Evolutionary conservation across 139 green algal species (phyloP), one percentile per base, ranked within the genome.

Genomic region (Pleodorina starrii): DNA sequence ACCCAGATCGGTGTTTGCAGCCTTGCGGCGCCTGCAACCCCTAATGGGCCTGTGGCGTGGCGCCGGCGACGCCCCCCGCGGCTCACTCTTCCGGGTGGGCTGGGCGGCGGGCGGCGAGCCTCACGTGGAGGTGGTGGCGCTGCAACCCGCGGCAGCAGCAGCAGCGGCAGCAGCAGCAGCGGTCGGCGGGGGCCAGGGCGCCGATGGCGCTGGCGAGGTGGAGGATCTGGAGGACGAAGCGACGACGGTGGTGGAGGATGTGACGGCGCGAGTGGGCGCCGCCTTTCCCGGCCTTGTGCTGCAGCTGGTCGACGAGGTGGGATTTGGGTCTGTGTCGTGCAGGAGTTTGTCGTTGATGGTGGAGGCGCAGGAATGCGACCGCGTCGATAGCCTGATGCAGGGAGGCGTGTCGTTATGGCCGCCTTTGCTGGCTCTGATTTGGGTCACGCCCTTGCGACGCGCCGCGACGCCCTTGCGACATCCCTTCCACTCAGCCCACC

Each of bases 31-130:
- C 32, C 17, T 77, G 6, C 77, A 88, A 40, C 78, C 75, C 0
- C 44, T 89, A 0, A 46, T 91, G 48, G 89, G 74, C 0, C 60
- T 85, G 29, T 89, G 81, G 81, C 38, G 63, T 0, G 83, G 81
- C 38, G 72, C 68, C 17, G 60, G 80, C 0, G 81, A 89, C n/a
- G 32, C 59, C 1, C 83, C 82, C 38, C 4, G 12, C 0, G 83
- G 75, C 83, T 86, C 68, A 1, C 78, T 91, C 29, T 93, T 81
- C 38, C 68, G 46, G 25, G 57, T 83, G 17, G n/a, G 29, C 78
- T 91, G 46, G 66, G 75, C 25, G 21, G 2, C 76, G 7, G 57
- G 57, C 40, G 79, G 79, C 12, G 27, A n/a, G 17, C 50, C 48
- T 7, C 35, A 75, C 25, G 4, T 86, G 57, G 79, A 86, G 79